A percentile compares a stretch with the other conserved stretches of the same genome.
Evolutionary conservation across 805 yeast species (phyloP).

Genomic region (Diddensiella transvaalensis): DNA sequence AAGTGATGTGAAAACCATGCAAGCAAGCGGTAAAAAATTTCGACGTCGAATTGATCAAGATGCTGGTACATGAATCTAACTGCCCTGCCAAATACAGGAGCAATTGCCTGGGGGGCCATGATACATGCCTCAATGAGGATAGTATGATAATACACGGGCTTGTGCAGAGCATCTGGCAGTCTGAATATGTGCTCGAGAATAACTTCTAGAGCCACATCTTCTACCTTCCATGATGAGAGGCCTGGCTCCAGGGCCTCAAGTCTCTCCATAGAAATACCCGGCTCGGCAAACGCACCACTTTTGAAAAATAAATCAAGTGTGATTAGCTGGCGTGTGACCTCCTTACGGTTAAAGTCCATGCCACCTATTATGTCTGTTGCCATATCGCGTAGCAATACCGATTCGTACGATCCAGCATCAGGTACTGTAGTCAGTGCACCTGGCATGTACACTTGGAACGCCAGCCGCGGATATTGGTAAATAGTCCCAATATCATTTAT

Average conservation of each 20-base stretch:
- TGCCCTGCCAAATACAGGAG: conserved; percentile 93
- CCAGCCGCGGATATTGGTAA: conserved; percentile 44
- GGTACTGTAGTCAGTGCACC: conserved; percentile 63
- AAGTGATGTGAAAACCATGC: conserved; percentile 94
- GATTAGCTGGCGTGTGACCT: conserved; percentile 78
- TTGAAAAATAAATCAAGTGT: conserved; percentile 70
- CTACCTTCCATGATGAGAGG: conserved; percentile 80
- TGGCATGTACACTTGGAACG: conserved; percentile 56
- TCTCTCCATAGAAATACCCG: conserved; percentile 77
- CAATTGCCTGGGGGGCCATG: conserved; percentile 76
- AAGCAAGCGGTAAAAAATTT: conserved; percentile 63
- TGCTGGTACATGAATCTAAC: conserved; percentile 75
- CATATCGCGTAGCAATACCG: conserved; percentile 69
- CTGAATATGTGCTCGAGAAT: conserved; percentile 73
- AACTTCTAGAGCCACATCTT: conserved; percentile 82
- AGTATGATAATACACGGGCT: conserved; percentile 75
- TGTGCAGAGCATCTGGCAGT: conserved; percentile 63
- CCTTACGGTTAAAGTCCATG: conserved; percentile 84
- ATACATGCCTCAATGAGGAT: conserved; percentile 83
- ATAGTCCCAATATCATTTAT: conserved; percentile 1
- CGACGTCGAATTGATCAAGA: conserved; percentile 67
- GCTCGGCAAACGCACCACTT: conserved; percentile 58
- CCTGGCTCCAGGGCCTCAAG: conserved; percentile 39
- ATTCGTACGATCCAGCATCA: conserved; percentile 45
- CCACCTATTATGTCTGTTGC: conserved; percentile 70